Evolutionary conservation across 2,329 filamentous ascomycete species (phyloP), one percentile per base, ranked within the genome.

Genomic region (Triangularia verruculosa): DNA sequence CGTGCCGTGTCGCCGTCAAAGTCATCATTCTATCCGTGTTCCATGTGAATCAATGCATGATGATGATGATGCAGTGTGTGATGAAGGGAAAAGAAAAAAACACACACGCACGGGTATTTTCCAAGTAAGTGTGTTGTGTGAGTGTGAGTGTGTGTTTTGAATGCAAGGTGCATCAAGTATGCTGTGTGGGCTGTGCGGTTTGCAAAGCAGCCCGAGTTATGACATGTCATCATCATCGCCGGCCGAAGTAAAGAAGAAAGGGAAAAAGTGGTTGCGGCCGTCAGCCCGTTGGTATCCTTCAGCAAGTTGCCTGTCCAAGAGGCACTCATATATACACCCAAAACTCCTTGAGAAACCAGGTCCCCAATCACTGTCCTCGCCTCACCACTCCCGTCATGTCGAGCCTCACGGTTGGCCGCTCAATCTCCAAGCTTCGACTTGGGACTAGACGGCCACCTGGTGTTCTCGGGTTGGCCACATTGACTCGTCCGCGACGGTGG

Each of bases 371-470:
- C 30, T 15, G 55, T 61, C 47, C 69, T 62, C 63, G 27, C 56
- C 72, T 69, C 1, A 73, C 62, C 1, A 74, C 70, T 2, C 67
- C 70, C 8, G 71, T 70, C 71, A 79, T 71, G 20, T 74, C 74
- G 20, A 78, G 68, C 53, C 74, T 68, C 53, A 78, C 57, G 0
- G 72, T 67, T 0, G 80, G 80, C 39, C 84, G 76, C 27, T 79
- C 73, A 52, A 87, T 82, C 66, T 87, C 84, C 68, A 86, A 69
- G 70, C 84, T 87, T 61, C 84, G 75, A 67, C 84, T 86, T 1
- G 83, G 81, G 61, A 85, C 80, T 20, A 80, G 72, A 13, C 83
- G 76, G 0, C 78, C 79, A 3, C 83, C 83, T 0, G 84, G 84
- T 0, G 83, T 86, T 52, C 81, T 75, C 1, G 84, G 84, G 62